Evolutionary conservation across 1,139 yeast species (phyloP), one percentile per base, ranked within the genome.

Genomic region (Lodderomyces jiufengensis): DNA sequence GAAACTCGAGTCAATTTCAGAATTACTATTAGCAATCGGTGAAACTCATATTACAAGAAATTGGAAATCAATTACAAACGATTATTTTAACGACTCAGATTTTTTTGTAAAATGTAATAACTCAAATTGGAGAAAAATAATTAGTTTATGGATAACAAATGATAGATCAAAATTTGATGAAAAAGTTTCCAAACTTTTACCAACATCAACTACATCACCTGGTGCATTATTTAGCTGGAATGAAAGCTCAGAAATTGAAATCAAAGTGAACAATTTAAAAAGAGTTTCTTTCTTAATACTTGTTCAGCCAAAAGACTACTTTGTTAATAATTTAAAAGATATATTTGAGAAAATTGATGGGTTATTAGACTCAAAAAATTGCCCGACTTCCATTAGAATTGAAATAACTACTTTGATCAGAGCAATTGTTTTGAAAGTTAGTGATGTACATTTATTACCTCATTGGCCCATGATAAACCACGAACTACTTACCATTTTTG

Each of bases 201-300:
- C 72, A 21, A 55, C 59, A 33, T 60, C 79, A 1, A 63, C 80
- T 5, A 65, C 81, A 0, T 63, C 82, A 0, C 33, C 41, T 3
- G 68, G 80, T 10, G 76, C 77, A 9, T 64, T 84, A 20, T 84
- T 85, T 56, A 78, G 75, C 29, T 84, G 95, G 90, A 79, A 80
- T 44, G 95, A 86, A 43, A 55, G 51, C 43, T 77, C 83, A 12
- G 92, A 83, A 45, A 63, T 78, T 23, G 75, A 72, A 21, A 63
- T 60, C 37, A 73, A 75, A 35, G 61, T 71, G 4, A 55, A 63
- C 41, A 68, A 75, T 24, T 50, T 86, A 30, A 75, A 73, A 39
- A 68, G 90, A 36, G 64, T 87, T 2, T 63, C 84, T 0, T 85
- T 77, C 46, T 53, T 90, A 39, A 49, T 86, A 7, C 50, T 84